Evolutionary conservation across 163 green algal species (phyloP), one percentile per base, ranked within the genome.

Genomic region (Chlorella variabilis): DNA sequence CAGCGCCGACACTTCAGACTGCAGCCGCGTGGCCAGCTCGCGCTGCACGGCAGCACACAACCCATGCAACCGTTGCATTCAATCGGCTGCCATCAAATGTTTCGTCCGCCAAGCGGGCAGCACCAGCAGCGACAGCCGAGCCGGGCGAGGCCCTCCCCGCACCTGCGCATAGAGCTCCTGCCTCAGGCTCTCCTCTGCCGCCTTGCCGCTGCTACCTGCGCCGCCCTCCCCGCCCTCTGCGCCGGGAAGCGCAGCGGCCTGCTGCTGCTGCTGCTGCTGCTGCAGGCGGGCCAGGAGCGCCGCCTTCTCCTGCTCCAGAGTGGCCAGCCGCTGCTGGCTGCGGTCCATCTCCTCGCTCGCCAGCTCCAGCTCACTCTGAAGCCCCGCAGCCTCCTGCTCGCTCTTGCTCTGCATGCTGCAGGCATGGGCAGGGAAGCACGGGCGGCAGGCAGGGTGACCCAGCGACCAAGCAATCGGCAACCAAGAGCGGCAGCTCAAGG

Each of bases 291-390:
- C 62, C 41, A 94, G 84, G n/a, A 91, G 66, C 34, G 73, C 69
- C 62, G 78, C 38, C 56, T 89, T 87, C 82, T 95, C 87, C 61
- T 85, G 75, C 75, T 89, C 84, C 41, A 92, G 51, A 25, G 87
- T 58, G 6, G 78, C 78, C 74, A 93, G 81, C 33, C 86, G 85
- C 58, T 83, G 45, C 78, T 94, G 87, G 18, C 90, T 91, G 4
- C 92, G 85, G 38, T 97, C 94, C 59, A 98, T 87, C 87, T 98
- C 94, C 38, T 86, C 88, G 0, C 84, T 84, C 1, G 93, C 92
- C 33, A 96, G 85, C 78, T 97, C 93, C 77, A 94, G 78, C 87
- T 98, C 91, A 49, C 88, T 87, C 48, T 83, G 83, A 74, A 86
- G 74, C 65, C 78, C 71, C 15, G 68, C 78, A 23, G 75, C 76